Evolutionary conservation across 495 filamentous ascomycete species (phyloP).

Genomic region (Wilcoxina mikolae): DNA sequence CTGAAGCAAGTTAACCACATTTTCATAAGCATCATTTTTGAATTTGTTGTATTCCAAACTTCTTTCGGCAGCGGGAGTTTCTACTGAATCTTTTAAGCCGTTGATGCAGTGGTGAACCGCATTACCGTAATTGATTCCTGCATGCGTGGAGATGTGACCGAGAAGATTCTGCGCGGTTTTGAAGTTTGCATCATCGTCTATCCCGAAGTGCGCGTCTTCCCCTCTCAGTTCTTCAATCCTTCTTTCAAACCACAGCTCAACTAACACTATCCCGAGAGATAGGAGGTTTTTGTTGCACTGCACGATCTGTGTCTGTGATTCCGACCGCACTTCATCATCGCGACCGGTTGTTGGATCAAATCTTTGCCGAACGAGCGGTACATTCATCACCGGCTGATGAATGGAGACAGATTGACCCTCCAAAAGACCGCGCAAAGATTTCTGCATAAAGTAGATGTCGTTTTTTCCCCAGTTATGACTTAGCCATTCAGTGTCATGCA

Average conservation of each 20-base stretch:
- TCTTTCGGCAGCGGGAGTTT: neutral
- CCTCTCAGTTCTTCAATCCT: neutral
- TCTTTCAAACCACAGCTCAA: neutral
- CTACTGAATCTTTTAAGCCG: neutral
- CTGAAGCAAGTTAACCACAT: neutral
- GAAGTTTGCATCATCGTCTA: neutral
- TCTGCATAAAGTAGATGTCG: slow-evolving; percentile 2
- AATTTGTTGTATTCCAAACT: neutral
- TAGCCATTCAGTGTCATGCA: slow-evolving; percentile 5
- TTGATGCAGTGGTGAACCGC: neutral
- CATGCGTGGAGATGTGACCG: neutral
- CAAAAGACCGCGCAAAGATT: neutral
- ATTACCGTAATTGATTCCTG: neutral
- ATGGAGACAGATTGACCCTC: neutral
- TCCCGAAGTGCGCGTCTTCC: neutral
- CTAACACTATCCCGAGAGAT: too few species aligned
- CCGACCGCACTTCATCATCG: too few species aligned
- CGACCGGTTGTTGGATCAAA: neutral
- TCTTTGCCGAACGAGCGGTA: neutral
- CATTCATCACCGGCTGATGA: neutral
- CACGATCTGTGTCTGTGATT: too few species aligned
- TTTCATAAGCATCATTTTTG: neutral
- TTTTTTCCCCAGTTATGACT: neutral
- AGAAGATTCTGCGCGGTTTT: neutral
- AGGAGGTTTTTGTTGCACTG: too few species aligned